A percentile compares a stretch with the other conserved stretches of the same genome.
These are phyloP conservation scores for Musa balbisiana DNA, from an alignment of 202 grass and related monocot species.

Conservation along the genomic window DNA sequence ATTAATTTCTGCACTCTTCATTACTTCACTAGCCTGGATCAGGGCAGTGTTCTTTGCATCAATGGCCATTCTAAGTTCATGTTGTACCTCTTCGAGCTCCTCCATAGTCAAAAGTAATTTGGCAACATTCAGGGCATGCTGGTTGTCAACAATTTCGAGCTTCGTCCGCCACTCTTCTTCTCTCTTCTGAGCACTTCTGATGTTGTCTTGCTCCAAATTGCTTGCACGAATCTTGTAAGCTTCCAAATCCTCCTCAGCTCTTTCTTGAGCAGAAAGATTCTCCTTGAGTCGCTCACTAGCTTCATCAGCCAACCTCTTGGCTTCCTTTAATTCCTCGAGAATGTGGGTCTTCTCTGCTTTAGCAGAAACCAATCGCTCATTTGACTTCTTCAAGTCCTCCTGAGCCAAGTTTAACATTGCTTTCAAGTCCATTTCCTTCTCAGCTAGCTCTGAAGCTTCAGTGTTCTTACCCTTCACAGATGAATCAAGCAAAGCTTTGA, in stretches of 20 bases:
- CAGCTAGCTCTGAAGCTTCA: constrained; percentile 48
- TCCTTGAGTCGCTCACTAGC: constrained; percentile 56
- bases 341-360: constrained; percentile 50
- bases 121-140: constrained; percentile 42
- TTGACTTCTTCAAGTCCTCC: constrained; percentile 47
- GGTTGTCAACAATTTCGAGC: constrained; percentile 50
- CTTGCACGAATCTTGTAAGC: constrained; percentile 9
- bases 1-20: constrained; percentile 40
- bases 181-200: constrained; percentile 33
- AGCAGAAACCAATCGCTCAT: constrained; percentile 46
- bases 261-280: constrained; percentile 31
- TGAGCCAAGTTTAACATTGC: constrained; percentile 37
- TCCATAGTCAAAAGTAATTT: constrained; percentile 32
- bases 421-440: constrained; percentile 26
- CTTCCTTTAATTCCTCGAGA: constrained; percentile 46
- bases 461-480: constrained; percentile 41
- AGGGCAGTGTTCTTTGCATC: constrained; percentile 62
- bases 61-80: constrained; percentile 44
- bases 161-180: constrained; percentile 45
- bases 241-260: constrained; percentile 37
- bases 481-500: constrained; percentile 70
- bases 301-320: constrained; percentile 57
- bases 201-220: constrained; percentile 23
- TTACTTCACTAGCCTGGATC: constrained; percentile 44
- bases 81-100: constrained; percentile 65